Percentiles rank a stretch among this genome's conserved stretches.
Conservation (phyloP, 2,329 filamentous ascomycete genomes). For the Penicillium palitans region DNA sequence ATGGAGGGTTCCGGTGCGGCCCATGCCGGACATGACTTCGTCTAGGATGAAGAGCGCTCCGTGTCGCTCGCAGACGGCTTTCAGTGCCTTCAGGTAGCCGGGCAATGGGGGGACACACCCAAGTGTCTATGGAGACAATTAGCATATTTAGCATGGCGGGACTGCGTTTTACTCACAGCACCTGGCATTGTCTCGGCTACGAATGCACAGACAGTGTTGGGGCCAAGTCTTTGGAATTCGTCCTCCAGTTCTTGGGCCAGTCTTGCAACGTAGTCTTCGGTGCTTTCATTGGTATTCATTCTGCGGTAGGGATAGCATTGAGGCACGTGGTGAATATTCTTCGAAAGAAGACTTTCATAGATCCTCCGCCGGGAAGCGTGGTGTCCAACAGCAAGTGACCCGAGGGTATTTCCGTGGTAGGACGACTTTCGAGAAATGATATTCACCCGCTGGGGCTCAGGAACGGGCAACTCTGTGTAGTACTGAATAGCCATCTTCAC, state of each 20-base stretch:
- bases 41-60: conserved; percentile 52
- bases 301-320: conserved; percentile 65
- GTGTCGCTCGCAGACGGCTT: conserved; percentile 56
- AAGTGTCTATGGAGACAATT: conserved; percentile 34
- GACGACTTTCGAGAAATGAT: conserved; percentile 65
- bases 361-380: conserved; percentile 59
- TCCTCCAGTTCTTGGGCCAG: conserved; percentile 64
- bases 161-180: conserved; percentile 37
- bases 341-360: conserved; percentile 59
- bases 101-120: conserved; percentile 54
- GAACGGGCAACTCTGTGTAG: conserved; percentile 54
- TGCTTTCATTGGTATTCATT: conserved; percentile 50
- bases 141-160: not conserved
- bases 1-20: conserved; percentile 55
- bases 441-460: conserved; percentile 54
- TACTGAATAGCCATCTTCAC: conserved; percentile 67
- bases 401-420: conserved; percentile 70
- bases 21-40: conserved; percentile 59
- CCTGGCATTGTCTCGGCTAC: conserved; percentile 57
- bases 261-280: conserved; percentile 57
- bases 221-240: conserved; percentile 63
- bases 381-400: conserved; percentile 65
- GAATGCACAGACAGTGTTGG: conserved; percentile 67
- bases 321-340: conserved; percentile 59
- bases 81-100: conserved; percentile 58